phyloP scores from a whole-genome alignment of 306 rosid genomes.

The Vigna hirtella region DNA sequence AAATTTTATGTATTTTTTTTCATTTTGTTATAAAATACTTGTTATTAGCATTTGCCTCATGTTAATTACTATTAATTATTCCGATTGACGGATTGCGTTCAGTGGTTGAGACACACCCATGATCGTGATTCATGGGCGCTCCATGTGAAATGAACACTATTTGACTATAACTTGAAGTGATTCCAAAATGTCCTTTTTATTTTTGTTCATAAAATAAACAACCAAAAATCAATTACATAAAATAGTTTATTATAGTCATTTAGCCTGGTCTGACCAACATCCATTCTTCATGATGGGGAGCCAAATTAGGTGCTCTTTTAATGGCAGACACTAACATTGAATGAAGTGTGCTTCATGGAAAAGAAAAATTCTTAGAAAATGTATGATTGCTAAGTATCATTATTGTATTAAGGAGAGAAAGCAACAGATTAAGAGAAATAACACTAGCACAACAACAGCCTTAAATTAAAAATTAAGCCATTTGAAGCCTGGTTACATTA shows the following conservation, averaged over 20 bases:
- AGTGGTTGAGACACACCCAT: constrained; percentile 8
- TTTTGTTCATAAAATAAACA: no score
- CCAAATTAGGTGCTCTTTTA: constrained; percentile 33
- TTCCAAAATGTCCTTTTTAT: not conserved
- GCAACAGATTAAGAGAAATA: constrained; percentile 38
- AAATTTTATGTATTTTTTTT: no score
- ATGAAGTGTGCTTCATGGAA: constrained; percentile 51
- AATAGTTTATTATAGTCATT: not conserved
- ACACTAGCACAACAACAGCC: constrained; percentile 40
- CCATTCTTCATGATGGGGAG: constrained; percentile 29
- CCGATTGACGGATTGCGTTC: constrained; percentile 38
- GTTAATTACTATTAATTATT: constrained; percentile 24
- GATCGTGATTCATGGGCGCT: not conserved
- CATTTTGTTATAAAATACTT: not conserved
- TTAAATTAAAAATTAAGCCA: constrained; percentile 39
- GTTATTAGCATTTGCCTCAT: not conserved
- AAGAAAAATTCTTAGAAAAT: constrained; percentile 48
- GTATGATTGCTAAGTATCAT: constrained; percentile 47
- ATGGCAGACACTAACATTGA: constrained; percentile 46
- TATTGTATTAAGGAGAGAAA: constrained; percentile 43
- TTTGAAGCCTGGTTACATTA: constrained; percentile 39
- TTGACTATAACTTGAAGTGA: constrained; percentile 5
- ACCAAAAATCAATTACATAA: no score
- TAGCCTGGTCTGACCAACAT: constrained; percentile 14
- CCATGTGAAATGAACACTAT: constrained; percentile 45